phyloP scores from a whole-genome alignment of 805 yeast species.

The Cephaloascus albidus region DNA sequence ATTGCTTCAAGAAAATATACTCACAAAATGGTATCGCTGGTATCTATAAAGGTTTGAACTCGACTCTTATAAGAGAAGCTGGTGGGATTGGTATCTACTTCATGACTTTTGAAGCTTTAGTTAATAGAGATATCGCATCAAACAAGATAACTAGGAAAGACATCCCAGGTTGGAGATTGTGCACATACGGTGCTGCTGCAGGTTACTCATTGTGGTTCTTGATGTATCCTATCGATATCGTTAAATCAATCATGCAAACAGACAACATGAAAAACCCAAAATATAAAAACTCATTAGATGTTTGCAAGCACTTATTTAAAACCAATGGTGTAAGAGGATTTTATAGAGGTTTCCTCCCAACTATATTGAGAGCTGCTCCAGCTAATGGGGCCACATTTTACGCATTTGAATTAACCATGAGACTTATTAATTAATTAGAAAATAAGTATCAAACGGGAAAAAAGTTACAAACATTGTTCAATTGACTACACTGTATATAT shows the following conservation, averaged over 20 bases:
- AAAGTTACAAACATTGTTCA: no score
- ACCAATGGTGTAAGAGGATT: slow-evolving; percentile 70
- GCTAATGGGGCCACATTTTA: slow-evolving; percentile 97
- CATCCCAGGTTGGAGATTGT: slow-evolving; percentile 80
- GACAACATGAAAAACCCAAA: slow-evolving; percentile 48
- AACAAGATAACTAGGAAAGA: slow-evolving; percentile 49
- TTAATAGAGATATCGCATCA: slow-evolving; percentile 50
- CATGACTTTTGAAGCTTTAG: slow-evolving; percentile 82
- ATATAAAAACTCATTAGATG: slow-evolving; percentile 51
- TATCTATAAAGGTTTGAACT: slow-evolving; percentile 71
- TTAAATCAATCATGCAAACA: slow-evolving; percentile 81
- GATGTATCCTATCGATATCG: slow-evolving; percentile 81
- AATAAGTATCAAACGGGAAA: no score
- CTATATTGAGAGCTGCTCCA: slow-evolving; percentile 93
- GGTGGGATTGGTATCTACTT: slow-evolving; percentile 88
- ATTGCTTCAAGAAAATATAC: slow-evolving; percentile 52
- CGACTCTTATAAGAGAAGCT: slow-evolving; percentile 78
- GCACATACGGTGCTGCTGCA: slow-evolving; percentile 81
- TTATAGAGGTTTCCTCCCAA: slow-evolving; percentile 86
- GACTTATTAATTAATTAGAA: slow-evolving; percentile 39
- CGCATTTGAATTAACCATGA: slow-evolving; percentile 85
- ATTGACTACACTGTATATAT: no score
- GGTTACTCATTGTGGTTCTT: slow-evolving; percentile 87
- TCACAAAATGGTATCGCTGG: slow-evolving; percentile 46
- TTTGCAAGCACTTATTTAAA: slow-evolving; percentile 40